These are phyloP conservation scores for Pseudogymnoascus sp. DNA, from an alignment of 2,329 filamentous ascomycete species.

Conservation along the genomic window DNA sequence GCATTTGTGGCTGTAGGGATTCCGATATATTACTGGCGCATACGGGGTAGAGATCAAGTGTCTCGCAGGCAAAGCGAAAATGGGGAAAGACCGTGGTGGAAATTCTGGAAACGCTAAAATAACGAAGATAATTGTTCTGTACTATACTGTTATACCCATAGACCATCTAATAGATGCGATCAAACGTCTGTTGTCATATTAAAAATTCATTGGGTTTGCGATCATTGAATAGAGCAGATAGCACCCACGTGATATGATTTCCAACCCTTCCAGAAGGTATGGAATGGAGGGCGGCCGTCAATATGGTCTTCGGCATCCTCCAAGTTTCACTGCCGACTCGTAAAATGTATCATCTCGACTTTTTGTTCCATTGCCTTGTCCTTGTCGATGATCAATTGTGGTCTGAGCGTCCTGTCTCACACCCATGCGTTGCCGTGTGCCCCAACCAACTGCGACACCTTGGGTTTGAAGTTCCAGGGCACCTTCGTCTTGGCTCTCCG, in stretches of 20 bases:
- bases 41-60: constrained; percentile 53
- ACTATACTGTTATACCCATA: constrained; percentile 8
- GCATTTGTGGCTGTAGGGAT: constrained; percentile 76
- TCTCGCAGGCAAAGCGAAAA: constrained; percentile 38
- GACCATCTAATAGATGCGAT: background rate
- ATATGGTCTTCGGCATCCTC: background rate
- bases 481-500: background rate
- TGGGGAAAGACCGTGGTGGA: constrained; percentile 41
- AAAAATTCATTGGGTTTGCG: background rate
- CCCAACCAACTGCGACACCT: background rate
- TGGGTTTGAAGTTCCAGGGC: background rate
- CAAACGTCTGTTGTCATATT: constrained; percentile 2
- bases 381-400: constrained; percentile 3
- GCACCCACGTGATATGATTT: background rate
- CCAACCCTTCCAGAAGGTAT: background rate
- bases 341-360: background rate
- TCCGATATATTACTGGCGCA: constrained; percentile 82
- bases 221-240: background rate
- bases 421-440: background rate
- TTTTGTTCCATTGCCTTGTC: constrained; percentile 2
- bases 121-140: constrained; percentile 16
- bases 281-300: background rate
- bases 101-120: constrained; percentile 47
- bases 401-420: constrained; percentile 3
- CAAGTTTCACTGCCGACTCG: background rate